Evolutionary conservation across 306 rosid species (phyloP), one percentile per base, ranked within the genome.

Genomic region (Acacia confusa): DNA sequence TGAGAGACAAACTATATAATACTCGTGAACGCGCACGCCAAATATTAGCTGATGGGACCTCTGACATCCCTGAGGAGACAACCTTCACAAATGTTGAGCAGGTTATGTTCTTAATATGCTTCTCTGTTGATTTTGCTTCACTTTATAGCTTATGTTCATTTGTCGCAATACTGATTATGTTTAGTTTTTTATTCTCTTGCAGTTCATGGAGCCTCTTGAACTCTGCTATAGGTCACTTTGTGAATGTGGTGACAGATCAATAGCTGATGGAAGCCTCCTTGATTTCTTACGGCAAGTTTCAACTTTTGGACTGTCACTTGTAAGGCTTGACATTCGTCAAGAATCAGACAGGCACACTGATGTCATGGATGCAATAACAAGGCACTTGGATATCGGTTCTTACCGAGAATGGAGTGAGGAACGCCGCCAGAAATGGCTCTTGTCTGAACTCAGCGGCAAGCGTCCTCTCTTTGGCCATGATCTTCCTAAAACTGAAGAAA

Each of bases 311-410:
- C 65, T 58, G 27, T 58, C 65, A 22, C 32, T 58, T 58, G 65
- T 58, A 24, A 58, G 32, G 27, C 65, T 58, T 24, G 65, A 58
- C 65, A 58, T 58, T 58, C 65, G 65, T 58, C 65, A 58, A 58
- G 65, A 58, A 58, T 58, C 65, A 24, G 65, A 58, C 65, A 58
- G 65, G 65, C 65, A 58, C 65, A 58, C 65, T 58, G 32, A 58
- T 22, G 65, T 58, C 3, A 9, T 58, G 65, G 65, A 58, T 58
- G 32, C 65, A 58, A 58, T 58, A 22, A 58, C 65, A 58, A 58
- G 16, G 65, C 65, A 58, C 65, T 58, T 58, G 65, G 65, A 30
- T 22, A 58, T 58, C 22, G 65, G 65, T 22, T 58, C 65, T 58
- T 58, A 58, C 11, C 65, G 65, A 58, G 65, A 58, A 24, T 58